These are phyloP conservation scores for Plasmodium cynomolgi DNA, from an alignment of 169 alveolate species.

Conservation along the genomic window DNA sequence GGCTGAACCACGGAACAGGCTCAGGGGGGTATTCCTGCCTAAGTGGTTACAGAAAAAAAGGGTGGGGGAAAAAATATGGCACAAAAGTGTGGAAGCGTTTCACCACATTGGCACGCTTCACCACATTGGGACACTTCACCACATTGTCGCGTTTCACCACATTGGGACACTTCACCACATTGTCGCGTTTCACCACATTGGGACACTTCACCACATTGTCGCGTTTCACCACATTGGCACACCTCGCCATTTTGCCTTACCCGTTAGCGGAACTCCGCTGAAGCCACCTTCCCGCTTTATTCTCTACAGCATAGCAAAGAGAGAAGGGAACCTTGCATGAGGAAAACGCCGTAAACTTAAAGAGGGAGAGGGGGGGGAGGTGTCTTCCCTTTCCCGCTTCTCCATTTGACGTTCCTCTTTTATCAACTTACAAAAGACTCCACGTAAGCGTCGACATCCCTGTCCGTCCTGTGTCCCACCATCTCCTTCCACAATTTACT, in stretches of 20 bases:
- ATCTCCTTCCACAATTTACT: conserved; percentile 46
- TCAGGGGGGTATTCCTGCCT: conserved; percentile 17
- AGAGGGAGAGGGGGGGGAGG: not conserved
- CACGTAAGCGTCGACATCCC: conserved; percentile 19
- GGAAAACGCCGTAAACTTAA: not conserved
- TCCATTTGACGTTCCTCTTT: not conserved
- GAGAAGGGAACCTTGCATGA: not conserved
- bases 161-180: not conserved
- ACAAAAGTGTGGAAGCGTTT: not conserved
- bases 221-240: not conserved
- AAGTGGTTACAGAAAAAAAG: not conserved
- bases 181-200: not conserved
- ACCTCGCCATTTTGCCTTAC: not conserved
- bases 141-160: not conserved
- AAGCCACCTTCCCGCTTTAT: not conserved
- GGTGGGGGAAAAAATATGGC: not conserved
- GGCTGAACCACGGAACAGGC: conserved; percentile 6
- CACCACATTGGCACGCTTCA: not conserved
- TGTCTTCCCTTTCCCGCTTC: not conserved
- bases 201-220: not conserved
- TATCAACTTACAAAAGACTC: conserved; percentile 38
- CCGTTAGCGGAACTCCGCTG: not conserved
- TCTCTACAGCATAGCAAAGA: not conserved
- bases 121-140: not conserved
- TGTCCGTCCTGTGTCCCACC: not conserved